Evolutionary conservation across 2,329 filamentous ascomycete species (phyloP).

Genomic region (Aureobasidium sp.): DNA sequence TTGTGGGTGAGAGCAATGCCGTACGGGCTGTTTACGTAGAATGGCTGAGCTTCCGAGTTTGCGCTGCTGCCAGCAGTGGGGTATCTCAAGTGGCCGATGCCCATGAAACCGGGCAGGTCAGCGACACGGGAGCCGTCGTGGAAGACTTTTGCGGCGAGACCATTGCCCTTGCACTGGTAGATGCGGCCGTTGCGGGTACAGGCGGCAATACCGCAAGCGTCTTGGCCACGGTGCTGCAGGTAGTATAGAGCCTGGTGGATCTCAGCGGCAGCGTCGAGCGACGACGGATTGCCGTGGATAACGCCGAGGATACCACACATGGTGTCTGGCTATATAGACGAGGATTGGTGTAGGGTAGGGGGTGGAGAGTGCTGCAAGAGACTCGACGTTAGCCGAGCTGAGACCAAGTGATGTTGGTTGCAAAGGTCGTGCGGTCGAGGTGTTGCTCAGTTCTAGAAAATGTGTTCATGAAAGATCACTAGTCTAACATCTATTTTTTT

Average conservation of each 20-base stretch:
- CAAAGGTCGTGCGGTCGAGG: neutral
- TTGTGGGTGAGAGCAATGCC: constrained; percentile 79
- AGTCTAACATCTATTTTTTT: constrained; percentile 39
- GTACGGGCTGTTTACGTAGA: constrained; percentile 82
- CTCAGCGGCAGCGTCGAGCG: constrained; percentile 29
- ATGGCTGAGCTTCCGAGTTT: constrained; percentile 83
- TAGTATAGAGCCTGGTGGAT: constrained; percentile 34
- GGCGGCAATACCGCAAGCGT: constrained; percentile 78
- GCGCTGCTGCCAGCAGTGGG: constrained; percentile 79
- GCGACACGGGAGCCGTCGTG: constrained; percentile 66
- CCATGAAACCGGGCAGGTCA: constrained; percentile 78
- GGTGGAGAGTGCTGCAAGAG: neutral
- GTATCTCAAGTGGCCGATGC: constrained; percentile 78
- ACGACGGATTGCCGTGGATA: constrained; percentile 38
- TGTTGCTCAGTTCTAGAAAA: constrained; percentile 7
- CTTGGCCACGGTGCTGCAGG: constrained; percentile 63
- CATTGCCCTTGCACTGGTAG: constrained; percentile 85
- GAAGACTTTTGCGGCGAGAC: constrained; percentile 80
- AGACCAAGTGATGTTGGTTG: neutral
- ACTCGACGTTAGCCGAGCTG: constrained; percentile 17
- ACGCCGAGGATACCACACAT: constrained; percentile 49
- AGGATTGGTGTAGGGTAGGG: neutral
- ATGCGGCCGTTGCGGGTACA: constrained; percentile 70
- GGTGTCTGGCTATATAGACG: constrained; percentile 21
- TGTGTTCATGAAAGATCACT: constrained; percentile 26